Base-by-base conservation (phyloP, 345 rosid genomes). In the Laguncularia racemosa region DNA sequence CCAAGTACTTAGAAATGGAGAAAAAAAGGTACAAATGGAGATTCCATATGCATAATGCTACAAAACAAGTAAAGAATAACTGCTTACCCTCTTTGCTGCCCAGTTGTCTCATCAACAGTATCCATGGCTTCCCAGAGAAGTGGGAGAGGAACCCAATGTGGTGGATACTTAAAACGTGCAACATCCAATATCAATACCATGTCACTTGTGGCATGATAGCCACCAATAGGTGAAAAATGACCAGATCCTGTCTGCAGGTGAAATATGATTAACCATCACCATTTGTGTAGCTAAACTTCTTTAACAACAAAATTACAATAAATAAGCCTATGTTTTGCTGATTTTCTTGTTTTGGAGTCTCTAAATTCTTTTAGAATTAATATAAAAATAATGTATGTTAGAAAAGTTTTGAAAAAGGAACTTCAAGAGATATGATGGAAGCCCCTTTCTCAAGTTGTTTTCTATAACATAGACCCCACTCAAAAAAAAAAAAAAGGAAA, bases 91-190 rank as follows among this genome's bases (percentile, higher is more conserved):
- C 91, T 82, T 18, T 1, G 66, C 56, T 78, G 78, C 43, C 87
- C 82, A 18, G 89, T 86, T 68, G 83, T 68, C 57, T 50, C 73
- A 71, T 79, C 91, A 60, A 76, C 53, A 12, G 50, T 78, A 55
- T 82, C 62, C 91, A 89, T 86, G 50, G 95, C 96, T 59, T 86
- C 84, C 96, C 96, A 89, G 60, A 89, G 96, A 71, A 86, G 87
- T 15, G 48, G 58, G 58, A 84, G 66, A 44, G 96, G 96, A 77
- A 89, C 84, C 96, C 96, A 89, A 17, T 84, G 96, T 44, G 95
- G 89, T 63, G 96, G 95, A 78, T 89, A 89, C 75, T 89, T 89
- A 62, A 82, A 89, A 46, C 91, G 86, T 21, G 96, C 96, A 56
- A 86, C 96, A 69, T 89, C 96, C 69, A 89, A 75, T 73, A 89